Conservation (phyloP, 2,329 filamentous ascomycete species). For the Trichoderma harzianum region DNA sequence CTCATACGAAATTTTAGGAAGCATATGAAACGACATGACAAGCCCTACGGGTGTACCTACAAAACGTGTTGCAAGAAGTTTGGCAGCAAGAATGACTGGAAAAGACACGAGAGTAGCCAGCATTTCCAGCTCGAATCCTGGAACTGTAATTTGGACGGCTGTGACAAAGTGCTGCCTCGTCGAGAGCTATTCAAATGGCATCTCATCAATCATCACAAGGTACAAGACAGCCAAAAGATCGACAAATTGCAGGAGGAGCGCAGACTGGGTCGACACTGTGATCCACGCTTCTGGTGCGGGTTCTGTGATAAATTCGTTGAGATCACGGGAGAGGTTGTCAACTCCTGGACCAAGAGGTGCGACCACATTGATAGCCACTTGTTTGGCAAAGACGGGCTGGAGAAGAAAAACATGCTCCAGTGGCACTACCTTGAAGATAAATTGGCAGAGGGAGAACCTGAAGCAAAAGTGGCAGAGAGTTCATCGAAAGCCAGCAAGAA, state of each 20-base stretch:
- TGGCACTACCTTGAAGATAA: slow-evolving; percentile 48
- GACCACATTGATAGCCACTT: slow-evolving; percentile 77
- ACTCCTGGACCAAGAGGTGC: slow-evolving; percentile 55
- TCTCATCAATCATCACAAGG: slow-evolving; percentile 50
- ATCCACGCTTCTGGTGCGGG: slow-evolving; percentile 78
- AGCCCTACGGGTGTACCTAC: slow-evolving; percentile 80
- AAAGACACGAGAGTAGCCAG: slow-evolving; percentile 79
- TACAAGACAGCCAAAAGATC: slow-evolving; percentile 26
- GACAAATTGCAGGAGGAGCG: slow-evolving; percentile 49
- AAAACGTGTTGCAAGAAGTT: slow-evolving; percentile 67
- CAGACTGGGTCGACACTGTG: slow-evolving; percentile 62
- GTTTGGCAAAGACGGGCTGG: slow-evolving; percentile 44
- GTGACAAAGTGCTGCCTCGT: slow-evolving; percentile 57
- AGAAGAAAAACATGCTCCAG: slow-evolving; percentile 47
- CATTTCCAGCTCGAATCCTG: slow-evolving; percentile 71
- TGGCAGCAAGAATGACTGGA: slow-evolving; percentile 94
- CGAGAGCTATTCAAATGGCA: slow-evolving; percentile 60
- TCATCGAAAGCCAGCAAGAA: neutral
- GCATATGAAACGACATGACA: slow-evolving; percentile 75
- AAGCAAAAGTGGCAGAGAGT: neutral
- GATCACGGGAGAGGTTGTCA: slow-evolving; percentile 37
- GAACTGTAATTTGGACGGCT: slow-evolving; percentile 59
- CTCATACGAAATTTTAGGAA: slow-evolving; percentile 53
- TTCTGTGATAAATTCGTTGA: slow-evolving; percentile 64
- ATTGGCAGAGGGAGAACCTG: neutral